Evolutionary conservation across 2,329 filamentous ascomycete species (phyloP), one percentile per base, ranked within the genome.

Genomic region (Anisogramma anomala): DNA sequence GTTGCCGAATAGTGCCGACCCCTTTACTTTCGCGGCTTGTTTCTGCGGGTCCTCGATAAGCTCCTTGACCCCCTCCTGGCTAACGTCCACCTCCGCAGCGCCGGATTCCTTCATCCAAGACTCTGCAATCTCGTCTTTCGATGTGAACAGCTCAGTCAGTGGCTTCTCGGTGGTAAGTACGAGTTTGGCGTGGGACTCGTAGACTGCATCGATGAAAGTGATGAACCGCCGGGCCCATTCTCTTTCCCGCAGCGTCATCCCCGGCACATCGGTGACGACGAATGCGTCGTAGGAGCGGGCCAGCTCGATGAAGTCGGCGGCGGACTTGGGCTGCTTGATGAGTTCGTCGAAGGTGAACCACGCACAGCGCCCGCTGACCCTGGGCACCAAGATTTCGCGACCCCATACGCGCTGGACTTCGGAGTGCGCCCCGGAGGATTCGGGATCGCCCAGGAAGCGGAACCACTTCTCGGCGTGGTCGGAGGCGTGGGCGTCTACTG

Each of bases 121-220:
- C 50, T 79, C 72, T 32, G 74, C 69, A 36, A 86, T 66, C 58
- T 88, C 83, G 13, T 75, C 67, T 13, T 75, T 69, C 17, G 83
- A 85, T 33, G 94, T 71, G 63, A 96, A 98, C 25, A 96, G 76
- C 57, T 94, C 80, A 6, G 77, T 77, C 2, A 98, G 68, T 0
- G 89, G 86, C 36, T 88, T 84, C 30, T 80, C 86, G 3, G 84
- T 88, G 0, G 91, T 98, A 42, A 98, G 74, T 13, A 96, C 89
- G 6, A 98, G 74, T 64, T 95, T 96, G n/a, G 87, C 88, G 60
- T 89, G 75, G 20, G 72, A 71, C 61, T 98, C 91, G 57, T 98
- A 98, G 4, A 95, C 82, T 5, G 91, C 89, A 58, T 98, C 91
- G 50, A 98, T 85, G 53, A 98, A 95, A 0, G 89, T 98, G 58